These are phyloP conservation scores for Chaetomium tenue DNA, from an alignment of 495 filamentous ascomycete species.

Conservation along the genomic window DNA sequence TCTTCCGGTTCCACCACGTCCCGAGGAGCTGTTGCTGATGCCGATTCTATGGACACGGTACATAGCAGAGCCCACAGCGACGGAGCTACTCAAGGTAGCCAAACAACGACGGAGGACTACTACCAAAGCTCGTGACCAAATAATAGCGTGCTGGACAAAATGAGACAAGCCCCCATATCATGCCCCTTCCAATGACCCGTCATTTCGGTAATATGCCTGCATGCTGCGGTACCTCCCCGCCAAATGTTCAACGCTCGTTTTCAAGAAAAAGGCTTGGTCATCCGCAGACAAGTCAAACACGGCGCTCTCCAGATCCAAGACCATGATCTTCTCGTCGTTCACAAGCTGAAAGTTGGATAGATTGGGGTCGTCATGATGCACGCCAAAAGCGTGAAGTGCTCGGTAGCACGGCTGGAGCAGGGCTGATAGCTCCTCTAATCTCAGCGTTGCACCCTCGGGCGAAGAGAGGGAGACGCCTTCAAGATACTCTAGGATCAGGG, in stretches of 20 bases:
- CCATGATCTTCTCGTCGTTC: conserved; percentile 11
- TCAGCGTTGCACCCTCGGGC: conserved; percentile 18
- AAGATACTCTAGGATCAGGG: conserved; percentile 14
- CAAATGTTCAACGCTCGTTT: background rate
- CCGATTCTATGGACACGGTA: too few relatives aligned
- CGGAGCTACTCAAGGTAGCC: too few relatives aligned
- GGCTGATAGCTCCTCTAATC: conserved; percentile 15
- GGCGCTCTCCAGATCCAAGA: conserved; percentile 14
- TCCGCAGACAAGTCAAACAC: conserved; percentile 10
- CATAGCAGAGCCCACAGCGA: too few relatives aligned
- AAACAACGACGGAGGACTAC: too few relatives aligned
- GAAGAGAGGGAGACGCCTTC: conserved; percentile 8
- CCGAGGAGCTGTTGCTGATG: too few relatives aligned
- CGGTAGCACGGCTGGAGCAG: conserved; percentile 21
- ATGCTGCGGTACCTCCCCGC: background rate
- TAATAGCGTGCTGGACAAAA: too few relatives aligned
- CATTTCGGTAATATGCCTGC: background rate
- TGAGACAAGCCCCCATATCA: too few relatives aligned
- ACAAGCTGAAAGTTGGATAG: conserved; percentile 18
- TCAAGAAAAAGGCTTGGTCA: background rate
- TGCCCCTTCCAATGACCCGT: conserved; percentile 4
- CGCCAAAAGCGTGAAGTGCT: conserved; percentile 17
- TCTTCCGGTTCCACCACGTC: too few relatives aligned
- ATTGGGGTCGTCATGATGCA: conserved; percentile 19
- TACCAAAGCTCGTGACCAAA: too few relatives aligned